phyloP scores from a whole-genome alignment of 371 early-diverging fungal genomes.

The Haplosporangium sp. region DNA sequence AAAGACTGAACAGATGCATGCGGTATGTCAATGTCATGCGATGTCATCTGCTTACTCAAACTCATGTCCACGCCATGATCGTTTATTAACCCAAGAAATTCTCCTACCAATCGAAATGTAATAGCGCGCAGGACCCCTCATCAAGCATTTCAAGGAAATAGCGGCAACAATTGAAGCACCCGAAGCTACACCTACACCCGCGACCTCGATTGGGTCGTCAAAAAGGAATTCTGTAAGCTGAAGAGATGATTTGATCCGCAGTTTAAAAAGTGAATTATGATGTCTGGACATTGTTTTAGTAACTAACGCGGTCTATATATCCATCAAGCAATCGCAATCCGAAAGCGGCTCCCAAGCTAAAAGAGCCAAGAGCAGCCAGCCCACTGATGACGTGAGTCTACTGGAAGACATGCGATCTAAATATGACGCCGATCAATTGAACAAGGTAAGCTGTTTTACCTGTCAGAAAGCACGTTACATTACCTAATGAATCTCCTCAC shows the following conservation, averaged over 20 bases:
- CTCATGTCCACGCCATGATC: background rate
- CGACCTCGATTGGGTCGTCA: constrained; percentile 8
- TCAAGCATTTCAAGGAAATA: constrained; percentile 33
- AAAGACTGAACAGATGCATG: constrained; percentile 41
- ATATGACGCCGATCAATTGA: constrained; percentile 33
- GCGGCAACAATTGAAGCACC: constrained; percentile 20
- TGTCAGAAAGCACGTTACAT: background rate
- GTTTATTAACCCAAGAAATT: background rate
- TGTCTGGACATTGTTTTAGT: too few relatives aligned
- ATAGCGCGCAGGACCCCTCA: constrained; percentile 42
- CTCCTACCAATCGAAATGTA: too few relatives aligned
- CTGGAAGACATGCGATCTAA: constrained; percentile 27
- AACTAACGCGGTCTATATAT: too few relatives aligned
- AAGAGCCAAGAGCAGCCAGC: constrained; percentile 17
- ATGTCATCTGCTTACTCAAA: background rate
- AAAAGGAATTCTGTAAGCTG: background rate
- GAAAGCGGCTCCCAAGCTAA: constrained; percentile 16
- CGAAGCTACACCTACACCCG: background rate
- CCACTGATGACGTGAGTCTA: constrained; percentile 14
- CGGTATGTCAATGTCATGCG: constrained; percentile 6
- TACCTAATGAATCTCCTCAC: too few relatives aligned
- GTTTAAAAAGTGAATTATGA: too few relatives aligned
- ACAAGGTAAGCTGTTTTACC: constrained; percentile 27
- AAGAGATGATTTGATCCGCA: too few relatives aligned
- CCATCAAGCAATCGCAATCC: constrained; percentile 14